Evolutionary conservation across 108 stramenopile genomes (phyloP).

Genomic region (Skeletonema marinoi): DNA sequence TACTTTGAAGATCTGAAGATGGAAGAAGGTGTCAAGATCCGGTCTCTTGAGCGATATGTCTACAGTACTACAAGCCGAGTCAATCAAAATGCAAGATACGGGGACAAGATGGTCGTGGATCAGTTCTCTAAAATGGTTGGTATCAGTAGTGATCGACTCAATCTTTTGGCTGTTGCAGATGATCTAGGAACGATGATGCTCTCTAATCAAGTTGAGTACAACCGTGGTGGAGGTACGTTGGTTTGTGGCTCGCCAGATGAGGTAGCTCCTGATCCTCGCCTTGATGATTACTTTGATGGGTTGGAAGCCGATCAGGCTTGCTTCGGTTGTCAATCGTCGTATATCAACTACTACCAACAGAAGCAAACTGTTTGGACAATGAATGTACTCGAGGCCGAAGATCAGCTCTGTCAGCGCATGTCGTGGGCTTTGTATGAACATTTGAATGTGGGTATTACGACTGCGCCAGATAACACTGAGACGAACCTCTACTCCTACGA

Average conservation of each 20-base stretch:
- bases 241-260: slow-evolving; percentile 65
- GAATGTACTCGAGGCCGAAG: slow-evolving; percentile 35
- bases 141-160: slow-evolving; percentile 11
- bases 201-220: slow-evolving; percentile 18
- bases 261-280: slow-evolving; percentile 43
- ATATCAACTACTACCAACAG: slow-evolving; percentile 40
- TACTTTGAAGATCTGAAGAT: slow-evolving; percentile 35
- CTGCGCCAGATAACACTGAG: slow-evolving; percentile 45
- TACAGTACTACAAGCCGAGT: slow-evolving; percentile 16
- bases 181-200: slow-evolving; percentile 19
- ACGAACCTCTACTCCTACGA: slow-evolving; percentile 57
- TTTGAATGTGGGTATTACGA: slow-evolving; percentile 45
- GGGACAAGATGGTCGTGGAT: slow-evolving; percentile 43
- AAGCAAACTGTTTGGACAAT: slow-evolving; percentile 46
- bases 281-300: slow-evolving; percentile 47
- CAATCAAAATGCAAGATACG: slow-evolving; percentile 32
- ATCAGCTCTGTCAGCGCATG: slow-evolving; percentile 69
- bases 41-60: slow-evolving; percentile 10
- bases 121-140: slow-evolving; percentile 18
- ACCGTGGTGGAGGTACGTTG: slow-evolving; percentile 24
- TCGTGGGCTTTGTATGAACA: slow-evolving; percentile 80
- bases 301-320: slow-evolving; percentile 35
- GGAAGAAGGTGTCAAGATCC: not conserved
- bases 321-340: slow-evolving; percentile 36
- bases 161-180: slow-evolving; percentile 20